Base-by-base conservation (phyloP, 163 green algal genomes). In the Trebouxia gelatinosa region DNA sequence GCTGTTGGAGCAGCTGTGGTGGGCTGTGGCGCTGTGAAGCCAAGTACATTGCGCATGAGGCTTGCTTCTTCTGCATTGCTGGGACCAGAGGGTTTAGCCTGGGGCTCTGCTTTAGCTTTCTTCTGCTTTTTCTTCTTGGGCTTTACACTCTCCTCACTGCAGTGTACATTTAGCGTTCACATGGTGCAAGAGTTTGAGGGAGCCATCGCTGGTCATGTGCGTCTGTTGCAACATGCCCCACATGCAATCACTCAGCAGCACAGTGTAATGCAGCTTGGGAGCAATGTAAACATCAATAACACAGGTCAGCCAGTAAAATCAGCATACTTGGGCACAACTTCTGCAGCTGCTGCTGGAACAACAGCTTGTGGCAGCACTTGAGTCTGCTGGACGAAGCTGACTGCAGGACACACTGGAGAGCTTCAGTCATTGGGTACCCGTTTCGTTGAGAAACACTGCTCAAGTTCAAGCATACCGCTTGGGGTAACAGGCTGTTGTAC, bases 11-110 rank as follows among this genome's bases (percentile, higher is more conserved):
- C 2, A 35, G 50, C 19, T 32, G n/a, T n/a, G n/a, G n/a, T n/a
- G n/a, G 31, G 35, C 16, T 4, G 5, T 21, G 31, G 13, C 19
- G 17, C 26, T 21, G 43, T 66, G 68, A 68, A 50, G 79, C 85
- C 87, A 7, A 90, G 74, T 0, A 79, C 51, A 34, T 74, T 61
- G 26, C 85, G 80, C 43, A 90, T 86, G 26, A 48, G 64, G 11
- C 72, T 46, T 23, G 87, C 87, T 50, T 91, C 83, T 16, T 85
- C 82, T 1, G 83, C 83, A 61, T 90, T 90, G 70, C 83, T 75
- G 0, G 85, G 85, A 9, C 85, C 87, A n/a, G 87, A 90, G 6
- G 65, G 35, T 61, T 77, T 78, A 6, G 54, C 70, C 11, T 28
- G 6, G n/a, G 64, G 64, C 21, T 72, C 64, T 23, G 50, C 64